Percentiles rank a stretch among this genome's conserved stretches.
These are phyloP conservation scores for Verbena officinalis DNA, from an alignment of 257 asterid species.

Conservation along the genomic window DNA sequence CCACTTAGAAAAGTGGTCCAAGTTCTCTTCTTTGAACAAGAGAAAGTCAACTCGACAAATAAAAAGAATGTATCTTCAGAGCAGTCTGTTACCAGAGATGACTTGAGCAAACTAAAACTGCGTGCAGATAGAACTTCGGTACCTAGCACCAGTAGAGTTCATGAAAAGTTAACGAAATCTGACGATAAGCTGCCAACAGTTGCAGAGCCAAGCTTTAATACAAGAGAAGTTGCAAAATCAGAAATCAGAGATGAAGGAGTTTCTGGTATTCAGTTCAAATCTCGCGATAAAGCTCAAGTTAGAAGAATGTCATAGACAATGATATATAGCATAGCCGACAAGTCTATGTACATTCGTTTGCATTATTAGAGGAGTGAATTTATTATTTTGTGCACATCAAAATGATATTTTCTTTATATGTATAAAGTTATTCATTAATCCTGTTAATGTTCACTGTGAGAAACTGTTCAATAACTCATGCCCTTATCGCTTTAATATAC, in stretches of 20 bases:
- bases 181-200: conserved; percentile 34
- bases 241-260: conserved; percentile 29
- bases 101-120: conserved; percentile 26
- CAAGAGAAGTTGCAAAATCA: conserved; percentile 29
- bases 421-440: conserved; percentile 29
- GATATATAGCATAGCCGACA: too few species aligned
- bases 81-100: conserved; percentile 25
- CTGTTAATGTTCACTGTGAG: conserved; percentile 17
- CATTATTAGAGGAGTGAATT: conserved; percentile 2
- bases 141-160: conserved; percentile 32
- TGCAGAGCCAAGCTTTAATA: conserved; percentile 34
- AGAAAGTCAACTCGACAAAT: conserved; percentile 36
- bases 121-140: conserved; percentile 27
- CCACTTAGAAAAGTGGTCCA: conserved; percentile 80
- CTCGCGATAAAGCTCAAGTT: conserved; percentile 30
- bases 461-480: conserved; percentile 1
- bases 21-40: conserved; percentile 67
- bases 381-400: conserved; percentile 23
- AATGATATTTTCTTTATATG: conserved; percentile 23
- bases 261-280: conserved; percentile 31
- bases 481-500: not conserved
- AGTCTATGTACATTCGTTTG: not conserved
- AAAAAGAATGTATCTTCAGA: conserved; percentile 30
- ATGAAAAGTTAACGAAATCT: conserved; percentile 22
- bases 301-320: conserved; percentile 35